These are phyloP conservation scores for Chenopodium album DNA, from an alignment of 148 eudicot species.

Conservation along the genomic window DNA sequence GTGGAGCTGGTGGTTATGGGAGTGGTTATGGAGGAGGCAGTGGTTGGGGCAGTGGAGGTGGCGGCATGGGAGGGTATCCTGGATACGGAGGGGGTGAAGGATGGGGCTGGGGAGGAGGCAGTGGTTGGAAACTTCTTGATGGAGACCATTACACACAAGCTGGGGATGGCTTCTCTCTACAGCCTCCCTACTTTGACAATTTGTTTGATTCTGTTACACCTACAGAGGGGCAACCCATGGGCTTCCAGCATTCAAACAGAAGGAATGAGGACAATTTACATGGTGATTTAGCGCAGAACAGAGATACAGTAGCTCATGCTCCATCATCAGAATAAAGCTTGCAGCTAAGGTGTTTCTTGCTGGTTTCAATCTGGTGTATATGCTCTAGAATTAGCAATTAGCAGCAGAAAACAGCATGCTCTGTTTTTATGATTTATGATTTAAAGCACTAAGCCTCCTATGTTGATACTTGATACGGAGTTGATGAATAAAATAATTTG, in stretches of 20 bases:
- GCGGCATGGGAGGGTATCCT: not conserved
- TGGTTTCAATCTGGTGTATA: not conserved
- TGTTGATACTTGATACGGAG: not conserved
- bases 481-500: not conserved
- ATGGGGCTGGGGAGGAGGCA: not conserved
- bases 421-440: not conserved
- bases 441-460: not conserved
- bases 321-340: conserved; percentile 13
- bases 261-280: not conserved
- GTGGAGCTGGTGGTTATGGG: not conserved
- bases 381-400: not conserved
- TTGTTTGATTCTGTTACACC: not conserved
- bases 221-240: not conserved
- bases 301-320: conserved; percentile 3
- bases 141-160: not conserved
- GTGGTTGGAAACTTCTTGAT: not conserved
- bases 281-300: not conserved
- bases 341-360: not conserved
- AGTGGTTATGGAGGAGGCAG: not conserved
- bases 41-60: not conserved
- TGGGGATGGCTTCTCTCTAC: conserved; percentile 1
- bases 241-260: conserved; percentile 10
- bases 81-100: not conserved
- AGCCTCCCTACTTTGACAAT: not conserved
- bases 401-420: not conserved